phyloP scores from a whole-genome alignment of 495 filamentous ascomycete genomes.

The Friedmanniomyces endolithicus region DNA sequence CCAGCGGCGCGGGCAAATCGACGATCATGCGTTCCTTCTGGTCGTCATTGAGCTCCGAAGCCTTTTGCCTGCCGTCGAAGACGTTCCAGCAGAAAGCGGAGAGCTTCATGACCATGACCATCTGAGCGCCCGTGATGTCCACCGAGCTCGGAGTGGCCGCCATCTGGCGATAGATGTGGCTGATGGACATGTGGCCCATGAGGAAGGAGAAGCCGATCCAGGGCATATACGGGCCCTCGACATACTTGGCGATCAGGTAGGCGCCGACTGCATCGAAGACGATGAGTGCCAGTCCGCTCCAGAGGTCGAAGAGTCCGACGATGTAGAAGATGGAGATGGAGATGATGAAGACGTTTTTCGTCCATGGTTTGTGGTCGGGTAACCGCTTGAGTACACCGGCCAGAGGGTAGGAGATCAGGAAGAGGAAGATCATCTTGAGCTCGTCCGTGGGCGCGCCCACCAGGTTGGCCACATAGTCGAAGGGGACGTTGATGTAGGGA shows the following conservation, averaged over 20 bases:
- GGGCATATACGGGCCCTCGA: conserved; percentile 92
- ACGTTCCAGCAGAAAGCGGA: conserved; percentile 95
- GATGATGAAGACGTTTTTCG: conserved; percentile 85
- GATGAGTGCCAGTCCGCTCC: conserved; percentile 71
- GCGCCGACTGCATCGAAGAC: conserved; percentile 63
- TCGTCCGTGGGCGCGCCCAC: conserved; percentile 79
- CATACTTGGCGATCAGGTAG: conserved; percentile 71
- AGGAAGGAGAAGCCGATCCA: conserved; percentile 90
- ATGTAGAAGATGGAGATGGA: conserved; percentile 78
- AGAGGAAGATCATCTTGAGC: conserved; percentile 82
- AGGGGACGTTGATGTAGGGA: conserved; percentile 72
- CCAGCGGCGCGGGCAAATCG: conserved; percentile 57
- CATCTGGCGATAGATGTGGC: conserved; percentile 71
- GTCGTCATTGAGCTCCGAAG: conserved; percentile 66
- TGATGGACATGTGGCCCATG: conserved; percentile 91
- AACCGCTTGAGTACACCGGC: conserved; percentile 81
- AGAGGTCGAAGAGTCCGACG: conserved; percentile 88
- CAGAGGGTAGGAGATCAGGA: conserved; percentile 86
- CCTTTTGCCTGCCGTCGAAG: conserved; percentile 70
- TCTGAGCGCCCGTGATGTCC: conserved; percentile 86
- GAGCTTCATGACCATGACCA: conserved; percentile 99
- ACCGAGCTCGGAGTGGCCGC: conserved; percentile 48
- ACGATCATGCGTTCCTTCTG: conserved; percentile 72
- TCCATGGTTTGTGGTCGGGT: conserved; percentile 68
- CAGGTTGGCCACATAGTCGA: conserved; percentile 48